phyloP scores from a whole-genome alignment of 2,329 filamentous ascomycete species.

The Colletotrichum costaricense region DNA sequence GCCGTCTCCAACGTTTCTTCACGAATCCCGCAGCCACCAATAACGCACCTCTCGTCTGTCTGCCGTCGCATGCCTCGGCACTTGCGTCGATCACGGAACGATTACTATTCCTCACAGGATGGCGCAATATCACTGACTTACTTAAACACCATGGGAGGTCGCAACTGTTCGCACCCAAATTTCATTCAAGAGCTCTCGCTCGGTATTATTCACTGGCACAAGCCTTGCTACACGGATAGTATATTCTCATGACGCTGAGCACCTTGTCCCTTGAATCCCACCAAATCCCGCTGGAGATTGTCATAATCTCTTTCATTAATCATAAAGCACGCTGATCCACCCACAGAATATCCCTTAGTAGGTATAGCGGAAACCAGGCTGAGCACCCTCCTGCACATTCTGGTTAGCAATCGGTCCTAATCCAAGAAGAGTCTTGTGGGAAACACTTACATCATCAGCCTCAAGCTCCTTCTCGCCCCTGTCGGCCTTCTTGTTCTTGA shows the following conservation, averaged over 20 bases:
- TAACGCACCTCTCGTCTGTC: slow-evolving; percentile 20
- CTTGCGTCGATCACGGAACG: background rate
- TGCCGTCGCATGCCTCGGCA: slow-evolving; percentile 19
- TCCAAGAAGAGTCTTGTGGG: background rate
- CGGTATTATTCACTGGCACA: slow-evolving; percentile 1
- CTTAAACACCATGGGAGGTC: background rate
- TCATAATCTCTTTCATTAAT: background rate
- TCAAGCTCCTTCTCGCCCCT: slow-evolving; percentile 64
- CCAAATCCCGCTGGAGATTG: background rate
- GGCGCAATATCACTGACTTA: background rate
- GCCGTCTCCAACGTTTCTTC: background rate
- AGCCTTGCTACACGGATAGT: slow-evolving; percentile 5
- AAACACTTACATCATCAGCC: slow-evolving; percentile 57
- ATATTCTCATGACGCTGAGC: background rate
- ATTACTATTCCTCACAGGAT: background rate
- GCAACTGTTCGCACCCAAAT: background rate
- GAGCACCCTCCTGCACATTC: slow-evolving; percentile 32
- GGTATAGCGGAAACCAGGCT: slow-evolving; percentile 48
- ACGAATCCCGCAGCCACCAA: slow-evolving; percentile 23
- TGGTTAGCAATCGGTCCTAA: slow-evolving; percentile 1
- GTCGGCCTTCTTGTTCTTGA: slow-evolving; percentile 63
- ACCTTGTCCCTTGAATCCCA: background rate
- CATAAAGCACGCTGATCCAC: background rate
- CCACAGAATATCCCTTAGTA: slow-evolving; percentile 37
- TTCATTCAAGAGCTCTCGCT: background rate